Evolutionary conservation across 257 asterid genomes (phyloP), one percentile per base, ranked within the genome.

Genomic region (Haberlea rhodopensis): DNA sequence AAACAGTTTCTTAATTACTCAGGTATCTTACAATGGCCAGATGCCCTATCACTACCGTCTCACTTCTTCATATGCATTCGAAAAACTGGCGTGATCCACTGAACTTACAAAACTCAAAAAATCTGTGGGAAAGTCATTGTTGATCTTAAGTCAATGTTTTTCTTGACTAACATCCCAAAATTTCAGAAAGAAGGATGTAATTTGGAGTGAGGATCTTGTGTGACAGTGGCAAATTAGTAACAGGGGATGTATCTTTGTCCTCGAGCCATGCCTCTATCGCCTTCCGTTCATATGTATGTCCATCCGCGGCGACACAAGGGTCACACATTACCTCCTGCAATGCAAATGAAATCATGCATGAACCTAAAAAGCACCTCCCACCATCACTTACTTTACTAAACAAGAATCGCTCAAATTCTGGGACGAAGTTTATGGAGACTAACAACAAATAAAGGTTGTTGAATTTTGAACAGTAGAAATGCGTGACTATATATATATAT

Each of bases 261-360:
- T 60, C 64, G 18, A 89, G 75, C 98, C 98, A 89, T 22, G 27
- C 73, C 72, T 87, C 96, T 22, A 89, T 86, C 3, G 90, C 95
- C 54, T 55, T 68, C 60, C 89, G 69, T 9, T 91, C 95, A 23
- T 91, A 91, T 0, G 96, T 83, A 68, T 84, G 89, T 9, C 98
- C 98, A 69, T 91, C 98, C 57, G 85, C 96, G 68, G 96, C 98
- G 60, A 91, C 98, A 78, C 87, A 80, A 20, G 98, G 98, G 32
- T 91, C 96, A 1, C 51, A 56, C 97, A 87, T 91, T 28, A 87
- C 84, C 67, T 76, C 95, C 98, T 91, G 88, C 53, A 53, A 73
- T 15, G 46, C 71, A 62, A 62, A 72, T 18, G 18, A 25, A 64
- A 31, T 68, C 52, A 64, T 57, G 28, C 24, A 54, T 15, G 28